A percentile compares a stretch with the other conserved stretches of the same genome.
Evolutionary conservation across 169 alveolate genomes (phyloP).

Genomic region (Blepharisma undulans): DNA sequence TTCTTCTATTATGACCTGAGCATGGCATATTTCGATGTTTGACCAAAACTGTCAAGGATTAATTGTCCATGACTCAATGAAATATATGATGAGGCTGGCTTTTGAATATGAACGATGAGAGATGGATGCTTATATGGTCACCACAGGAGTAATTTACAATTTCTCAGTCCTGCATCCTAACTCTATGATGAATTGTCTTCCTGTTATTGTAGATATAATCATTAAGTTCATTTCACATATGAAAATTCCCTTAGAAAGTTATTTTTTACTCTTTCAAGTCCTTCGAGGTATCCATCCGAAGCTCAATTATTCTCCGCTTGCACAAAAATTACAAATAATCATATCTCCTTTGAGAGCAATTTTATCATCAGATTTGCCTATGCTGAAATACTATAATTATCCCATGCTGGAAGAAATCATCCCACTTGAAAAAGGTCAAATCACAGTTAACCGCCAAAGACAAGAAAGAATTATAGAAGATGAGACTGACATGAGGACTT

Average conservation of each 20-base stretch:
- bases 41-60: neutral
- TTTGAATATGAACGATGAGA: neutral
- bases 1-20: neutral
- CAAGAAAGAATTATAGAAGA: neutral
- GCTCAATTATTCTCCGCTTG: neutral
- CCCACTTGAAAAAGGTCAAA: neutral
- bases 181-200: neutral
- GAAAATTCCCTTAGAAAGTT: constrained; percentile 32
- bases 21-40: neutral
- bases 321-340: neutral
- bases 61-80: neutral
- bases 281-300: neutral
- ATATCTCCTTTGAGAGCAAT: constrained; percentile 24
- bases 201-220: neutral
- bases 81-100: neutral
- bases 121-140: constrained; percentile 12
- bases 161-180: neutral
- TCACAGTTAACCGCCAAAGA: neutral
- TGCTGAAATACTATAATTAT: constrained; percentile 29
- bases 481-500: neutral
- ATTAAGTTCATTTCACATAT: constrained; percentile 4
- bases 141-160: neutral
- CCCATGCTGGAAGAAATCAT: constrained; percentile 1
- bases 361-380: constrained; percentile 1
- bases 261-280: neutral